Evolutionary conservation across 257 asterid genomes (phyloP).

Genomic region (Penstemon barbatus): DNA sequence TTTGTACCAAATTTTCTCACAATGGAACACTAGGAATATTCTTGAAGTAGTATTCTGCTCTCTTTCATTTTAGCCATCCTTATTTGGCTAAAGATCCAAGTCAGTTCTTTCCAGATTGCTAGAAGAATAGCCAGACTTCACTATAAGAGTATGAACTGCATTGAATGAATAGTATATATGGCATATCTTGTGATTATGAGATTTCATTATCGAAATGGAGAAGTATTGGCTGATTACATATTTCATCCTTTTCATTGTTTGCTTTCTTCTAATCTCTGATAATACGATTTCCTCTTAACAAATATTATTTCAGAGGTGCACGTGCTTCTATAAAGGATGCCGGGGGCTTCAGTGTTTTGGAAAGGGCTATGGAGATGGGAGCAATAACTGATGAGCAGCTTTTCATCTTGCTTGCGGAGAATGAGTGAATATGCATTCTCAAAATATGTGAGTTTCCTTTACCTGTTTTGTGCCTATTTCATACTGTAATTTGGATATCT

Average conservation of each 20-base stretch:
- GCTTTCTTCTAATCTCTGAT: slow-evolving; percentile 15
- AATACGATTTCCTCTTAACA: slow-evolving; percentile 12
- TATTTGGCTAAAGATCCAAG: too few species aligned
- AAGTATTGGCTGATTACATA: background rate
- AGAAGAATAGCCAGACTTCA: too few species aligned
- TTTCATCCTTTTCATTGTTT: background rate
- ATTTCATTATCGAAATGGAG: background rate
- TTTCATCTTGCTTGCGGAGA: slow-evolving; percentile 78
- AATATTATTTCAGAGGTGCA: slow-evolving; percentile 67
- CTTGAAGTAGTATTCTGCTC: too few species aligned
- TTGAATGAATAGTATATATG: too few species aligned
- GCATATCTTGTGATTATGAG: background rate
- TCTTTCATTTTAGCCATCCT: too few species aligned
- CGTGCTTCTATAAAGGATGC: slow-evolving; percentile 73
- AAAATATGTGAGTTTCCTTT: slow-evolving; percentile 25
- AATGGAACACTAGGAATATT: too few species aligned
- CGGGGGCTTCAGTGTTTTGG: slow-evolving; percentile 73
- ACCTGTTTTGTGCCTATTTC: background rate
- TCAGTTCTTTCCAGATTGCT: too few species aligned
- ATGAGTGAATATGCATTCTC: slow-evolving; percentile 45
- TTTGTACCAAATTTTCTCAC: too few species aligned
- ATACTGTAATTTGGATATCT: background rate
- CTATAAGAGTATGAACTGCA: too few species aligned
- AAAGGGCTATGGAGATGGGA: slow-evolving; percentile 97
- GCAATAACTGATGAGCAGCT: slow-evolving; percentile 93